A percentile compares a stretch with the other conserved stretches of the same genome.
These are phyloP conservation scores for Prunus salicina DNA, from an alignment of 306 rosid species.

Conservation along the genomic window DNA sequence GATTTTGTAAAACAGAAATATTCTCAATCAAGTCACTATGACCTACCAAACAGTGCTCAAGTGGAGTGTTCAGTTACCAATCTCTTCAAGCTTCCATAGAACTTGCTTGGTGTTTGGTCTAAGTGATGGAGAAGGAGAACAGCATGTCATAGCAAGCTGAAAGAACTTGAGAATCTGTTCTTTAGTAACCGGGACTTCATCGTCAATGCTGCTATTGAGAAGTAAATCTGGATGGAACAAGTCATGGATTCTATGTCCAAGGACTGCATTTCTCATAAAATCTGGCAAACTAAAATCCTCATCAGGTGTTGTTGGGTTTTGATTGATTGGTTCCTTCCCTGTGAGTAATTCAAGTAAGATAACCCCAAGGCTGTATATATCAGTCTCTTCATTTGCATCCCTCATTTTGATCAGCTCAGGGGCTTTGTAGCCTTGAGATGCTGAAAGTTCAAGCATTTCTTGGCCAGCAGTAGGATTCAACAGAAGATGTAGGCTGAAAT, in stretches of 20 bases:
- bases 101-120: constrained; percentile 79
- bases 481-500: constrained; percentile 76
- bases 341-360: constrained; percentile 80
- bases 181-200: constrained; percentile 40
- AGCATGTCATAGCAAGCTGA: constrained; percentile 87
- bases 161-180: constrained; percentile 63
- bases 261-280: constrained; percentile 72
- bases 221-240: constrained; percentile 81
- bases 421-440: constrained; percentile 77
- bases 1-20: constrained; percentile 28
- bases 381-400: constrained; percentile 64
- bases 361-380: constrained; percentile 78
- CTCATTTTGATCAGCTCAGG: constrained; percentile 88
- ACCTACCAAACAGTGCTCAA: constrained; percentile 11
- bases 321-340: constrained; percentile 72
- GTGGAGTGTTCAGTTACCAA: constrained; percentile 35
- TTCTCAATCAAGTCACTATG: constrained; percentile 14
- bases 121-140: constrained; percentile 74
- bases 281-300: constrained; percentile 86
- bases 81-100: constrained; percentile 73
- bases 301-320: constrained; percentile 66
- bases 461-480: constrained; percentile 71
- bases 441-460: constrained; percentile 82
- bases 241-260: constrained; percentile 69
- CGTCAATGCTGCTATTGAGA: constrained; percentile 26